phyloP scores from a whole-genome alignment of 805 yeast species.

The Myxozyma neotropica region DNA sequence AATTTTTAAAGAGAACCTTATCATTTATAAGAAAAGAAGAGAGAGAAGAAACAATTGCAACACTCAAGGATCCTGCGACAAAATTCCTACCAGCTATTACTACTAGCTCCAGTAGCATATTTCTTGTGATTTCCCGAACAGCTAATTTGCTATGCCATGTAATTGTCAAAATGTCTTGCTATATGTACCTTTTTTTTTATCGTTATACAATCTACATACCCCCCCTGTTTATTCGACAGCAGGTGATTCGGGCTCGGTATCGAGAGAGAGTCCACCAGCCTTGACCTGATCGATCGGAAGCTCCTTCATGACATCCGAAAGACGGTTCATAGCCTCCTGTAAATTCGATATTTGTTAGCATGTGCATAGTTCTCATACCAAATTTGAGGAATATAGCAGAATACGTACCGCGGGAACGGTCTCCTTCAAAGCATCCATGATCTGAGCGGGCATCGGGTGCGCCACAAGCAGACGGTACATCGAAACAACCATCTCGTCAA shows the following conservation, averaged over 20 bases:
- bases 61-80: too few species aligned
- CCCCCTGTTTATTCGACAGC: conserved; percentile 11
- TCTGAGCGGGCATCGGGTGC: conserved; percentile 32
- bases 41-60: too few species aligned
- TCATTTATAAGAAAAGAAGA: too few species aligned
- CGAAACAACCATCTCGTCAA: conserved; percentile 24
- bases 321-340: conserved; percentile 20
- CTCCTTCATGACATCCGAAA: conserved; percentile 18
- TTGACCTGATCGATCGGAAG: conserved; percentile 16
- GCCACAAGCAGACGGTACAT: conserved; percentile 30
- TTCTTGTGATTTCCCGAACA: too few species aligned
- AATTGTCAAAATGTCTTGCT: not conserved
- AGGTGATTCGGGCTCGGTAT: conserved; percentile 7
- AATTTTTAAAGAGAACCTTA: too few species aligned
- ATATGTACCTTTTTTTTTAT: not conserved
- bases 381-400: too few species aligned
- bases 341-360: not conserved
- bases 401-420: conserved; percentile 21
- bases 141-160: too few species aligned
- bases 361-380: too few species aligned
- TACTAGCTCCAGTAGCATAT: too few species aligned
- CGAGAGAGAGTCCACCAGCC: not conserved
- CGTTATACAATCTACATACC: not conserved
- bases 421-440: conserved; percentile 27
- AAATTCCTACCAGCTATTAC: too few species aligned